These are phyloP conservation scores for Beauveria bassiana DNA, from an alignment of 2,329 filamentous ascomycete species.

Conservation along the genomic window DNA sequence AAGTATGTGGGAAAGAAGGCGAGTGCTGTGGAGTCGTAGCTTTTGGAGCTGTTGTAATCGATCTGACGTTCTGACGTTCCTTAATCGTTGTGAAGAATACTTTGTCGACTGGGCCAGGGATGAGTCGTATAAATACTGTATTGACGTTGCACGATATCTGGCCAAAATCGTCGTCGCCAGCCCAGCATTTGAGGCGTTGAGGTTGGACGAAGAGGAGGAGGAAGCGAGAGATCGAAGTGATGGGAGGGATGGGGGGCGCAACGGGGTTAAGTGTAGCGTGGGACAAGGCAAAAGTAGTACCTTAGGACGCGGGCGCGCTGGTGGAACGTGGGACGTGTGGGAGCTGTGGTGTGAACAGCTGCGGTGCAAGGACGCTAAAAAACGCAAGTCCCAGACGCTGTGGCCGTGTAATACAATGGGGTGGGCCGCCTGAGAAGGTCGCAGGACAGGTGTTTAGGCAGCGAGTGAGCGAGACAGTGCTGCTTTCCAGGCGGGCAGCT, in stretches of 20 bases:
- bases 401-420: neutral
- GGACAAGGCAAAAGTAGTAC: neutral
- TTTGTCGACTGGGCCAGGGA: neutral
- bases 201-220: neutral
- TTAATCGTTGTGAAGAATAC: neutral
- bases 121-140: neutral
- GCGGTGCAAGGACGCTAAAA: neutral
- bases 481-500: too few species aligned
- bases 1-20: neutral
- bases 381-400: neutral
- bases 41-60: neutral
- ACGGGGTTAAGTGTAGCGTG: conserved; percentile 8
- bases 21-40: neutral
- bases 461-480: neutral
- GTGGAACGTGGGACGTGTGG: neutral
- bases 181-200: neutral
- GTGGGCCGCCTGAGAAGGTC: conserved; percentile 1
- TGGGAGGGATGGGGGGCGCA: neutral
- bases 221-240: neutral
- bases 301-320: neutral
- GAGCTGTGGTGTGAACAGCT: neutral
- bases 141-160: neutral
- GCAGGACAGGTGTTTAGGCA: neutral
- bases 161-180: neutral
- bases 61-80: neutral